Evolutionary conservation across 2,329 filamentous ascomycete species (phyloP).

Genomic region (Trichophyton schoenleinii): DNA sequence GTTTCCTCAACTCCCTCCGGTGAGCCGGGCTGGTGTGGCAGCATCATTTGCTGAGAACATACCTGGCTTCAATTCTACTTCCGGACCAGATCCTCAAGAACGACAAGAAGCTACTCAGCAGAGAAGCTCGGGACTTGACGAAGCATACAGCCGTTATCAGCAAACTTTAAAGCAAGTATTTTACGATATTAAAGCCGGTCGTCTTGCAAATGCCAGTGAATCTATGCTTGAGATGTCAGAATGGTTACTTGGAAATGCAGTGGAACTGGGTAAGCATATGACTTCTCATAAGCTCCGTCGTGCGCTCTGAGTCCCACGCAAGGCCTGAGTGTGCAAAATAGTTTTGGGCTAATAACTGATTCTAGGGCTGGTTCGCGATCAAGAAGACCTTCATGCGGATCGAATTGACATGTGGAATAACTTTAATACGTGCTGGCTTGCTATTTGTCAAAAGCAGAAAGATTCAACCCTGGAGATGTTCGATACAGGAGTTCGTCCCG

Average conservation of each 20-base stretch:
- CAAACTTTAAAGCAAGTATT: slow-evolving; percentile 51
- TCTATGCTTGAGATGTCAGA: slow-evolving; percentile 51
- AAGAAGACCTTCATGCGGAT: slow-evolving; percentile 60
- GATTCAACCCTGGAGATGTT: slow-evolving; percentile 53
- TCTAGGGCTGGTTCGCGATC: slow-evolving; percentile 71
- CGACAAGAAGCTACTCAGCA: slow-evolving; percentile 17
- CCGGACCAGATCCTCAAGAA: slow-evolving; percentile 27
- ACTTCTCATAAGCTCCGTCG: slow-evolving; percentile 10
- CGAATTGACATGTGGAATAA: slow-evolving; percentile 81
- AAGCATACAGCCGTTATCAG: slow-evolving; percentile 54
- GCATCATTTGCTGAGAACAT: slow-evolving; percentile 42
- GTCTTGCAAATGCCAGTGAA: slow-evolving; percentile 46
- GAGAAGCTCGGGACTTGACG: slow-evolving; percentile 45
- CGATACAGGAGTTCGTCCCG: slow-evolving; percentile 45
- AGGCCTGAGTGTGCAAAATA: slow-evolving; percentile 14
- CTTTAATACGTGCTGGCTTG: slow-evolving; percentile 87
- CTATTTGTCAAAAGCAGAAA: slow-evolving; percentile 69
- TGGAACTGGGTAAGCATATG: slow-evolving; percentile 48
- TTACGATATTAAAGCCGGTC: slow-evolving; percentile 53
- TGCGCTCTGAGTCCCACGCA: slow-evolving; percentile 1
- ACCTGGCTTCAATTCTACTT: slow-evolving; percentile 35
- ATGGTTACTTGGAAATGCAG: slow-evolving; percentile 54
- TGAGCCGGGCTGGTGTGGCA: slow-evolving; percentile 37
- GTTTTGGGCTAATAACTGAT: slow-evolving; percentile 19
- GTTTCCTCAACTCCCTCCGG: slow-evolving; percentile 50